Base-by-base conservation (phyloP, 345 rosid species). In the Excoecaria agallocha region DNA sequence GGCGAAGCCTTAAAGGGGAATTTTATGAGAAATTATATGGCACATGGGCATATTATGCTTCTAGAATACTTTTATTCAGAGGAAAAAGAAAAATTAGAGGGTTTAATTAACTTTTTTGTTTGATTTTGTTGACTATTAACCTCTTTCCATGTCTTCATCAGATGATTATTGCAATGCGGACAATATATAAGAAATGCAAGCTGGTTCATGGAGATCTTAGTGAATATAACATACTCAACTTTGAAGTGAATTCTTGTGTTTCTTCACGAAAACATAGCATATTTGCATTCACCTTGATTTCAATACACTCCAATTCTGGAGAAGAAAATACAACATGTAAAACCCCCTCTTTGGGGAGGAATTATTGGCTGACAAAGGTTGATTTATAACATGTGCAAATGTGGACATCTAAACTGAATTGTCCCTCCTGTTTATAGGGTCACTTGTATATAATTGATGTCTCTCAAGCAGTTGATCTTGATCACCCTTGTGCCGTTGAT, bases 191-290 rank as follows among this genome's bases (percentile, higher is more conserved):
- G 78, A 93, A 89, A 80, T 95, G 99, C 88, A 95, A 90, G 84
- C 79, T 95, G 78, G 99, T 95, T 58, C 99, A 95, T 74, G 99
- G 94, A 43, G 99, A 95, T 82, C 94, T 95, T 70, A 95, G 99
- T 80, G 99, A 95, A 81, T 95, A 95, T 79, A 95, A 95, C 84
- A 91, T 95, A 72, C 91, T 95, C 30, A 90, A 90, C 68, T 93
- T 77, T 67, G 99, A 95, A 97, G 99, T 95, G 81, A 65, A 68
- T 49, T 38, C 54, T 76, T 8, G 57, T 79, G 37, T 35, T 67
- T 72, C 74, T 22, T 60, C 69, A 3, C 46, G 22, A 19, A 67
- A 37, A 37, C 16, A 39, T 15, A 45, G 49, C 30, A 67, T 68
- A 52, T 19, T 58, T 65, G 41, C 48, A 55, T 68, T n/a, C 15